phyloP scores from a whole-genome alignment of 1,284 basidiomycete genomes.

The Limonomyces culmigenus region DNA sequence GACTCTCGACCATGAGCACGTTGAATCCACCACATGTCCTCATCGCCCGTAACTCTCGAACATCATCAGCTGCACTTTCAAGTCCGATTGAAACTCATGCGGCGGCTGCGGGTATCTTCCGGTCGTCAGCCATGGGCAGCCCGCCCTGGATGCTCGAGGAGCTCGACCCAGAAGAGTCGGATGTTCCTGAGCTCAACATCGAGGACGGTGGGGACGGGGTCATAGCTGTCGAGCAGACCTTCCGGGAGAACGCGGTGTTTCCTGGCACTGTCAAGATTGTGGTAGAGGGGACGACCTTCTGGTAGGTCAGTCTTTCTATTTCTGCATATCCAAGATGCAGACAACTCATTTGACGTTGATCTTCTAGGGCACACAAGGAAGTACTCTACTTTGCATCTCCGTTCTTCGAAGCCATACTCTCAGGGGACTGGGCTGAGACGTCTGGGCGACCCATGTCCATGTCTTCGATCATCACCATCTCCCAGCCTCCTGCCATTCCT shows the following conservation, averaged over 20 bases:
- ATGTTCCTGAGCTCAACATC: slow-evolving; percentile 45
- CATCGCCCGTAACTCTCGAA: slow-evolving; percentile 66
- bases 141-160: slow-evolving; percentile 60
- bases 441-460: slow-evolving; percentile 45
- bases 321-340: not conserved
- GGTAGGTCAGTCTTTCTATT: slow-evolving; percentile 26
- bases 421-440: slow-evolving; percentile 65
- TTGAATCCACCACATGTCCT: slow-evolving; percentile 72
- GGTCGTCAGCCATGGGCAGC: slow-evolving; percentile 40
- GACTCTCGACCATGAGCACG: no score
- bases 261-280: slow-evolving; percentile 73
- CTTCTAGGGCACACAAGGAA: slow-evolving; percentile 64
- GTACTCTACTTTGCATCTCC: slow-evolving; percentile 72
- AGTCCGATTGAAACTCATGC: slow-evolving; percentile 71
- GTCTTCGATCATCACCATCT: slow-evolving; percentile 69
- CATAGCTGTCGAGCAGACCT: slow-evolving; percentile 62
- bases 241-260: slow-evolving; percentile 42
- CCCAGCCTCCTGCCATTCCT: slow-evolving; percentile 44
- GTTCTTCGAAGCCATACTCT: slow-evolving; percentile 73
- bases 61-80: slow-evolving; percentile 67
- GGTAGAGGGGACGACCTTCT: slow-evolving; percentile 72
- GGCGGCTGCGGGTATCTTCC: slow-evolving; percentile 65
- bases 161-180: slow-evolving; percentile 26
- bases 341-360: not conserved
- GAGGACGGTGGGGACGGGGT: slow-evolving; percentile 42